Evolutionary conservation across 352 stramenopile species (phyloP), one percentile per base, ranked within the genome.

Genomic region (Phytophthora chlamydospora): DNA sequence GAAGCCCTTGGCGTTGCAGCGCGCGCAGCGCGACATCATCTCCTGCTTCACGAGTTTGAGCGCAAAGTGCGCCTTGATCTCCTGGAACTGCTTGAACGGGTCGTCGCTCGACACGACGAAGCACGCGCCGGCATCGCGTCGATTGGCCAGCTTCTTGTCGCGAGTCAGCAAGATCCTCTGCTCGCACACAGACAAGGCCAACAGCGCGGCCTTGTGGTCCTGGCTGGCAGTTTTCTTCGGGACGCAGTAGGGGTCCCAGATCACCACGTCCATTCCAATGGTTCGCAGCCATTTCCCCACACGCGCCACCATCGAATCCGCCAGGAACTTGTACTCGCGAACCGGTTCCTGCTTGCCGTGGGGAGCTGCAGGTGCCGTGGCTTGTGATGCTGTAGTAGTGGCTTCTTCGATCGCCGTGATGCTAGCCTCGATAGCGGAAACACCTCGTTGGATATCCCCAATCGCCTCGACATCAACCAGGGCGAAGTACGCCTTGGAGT

Each of bases 281-380:
- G 80, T 91, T 17, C 85, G 81, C 17, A 93, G 62, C 85, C 85
- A 93, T 24, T 85, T 80, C 6, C 78, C 80, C n/a, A 93, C 76
- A 13, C 84, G 79, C 8, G 66, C 80, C 7, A 90, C 68, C 85
- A 93, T 93, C 14, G 80, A 85, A 55, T 93, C 85, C 0, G 83
- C 85, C 0, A 93, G 56, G 45, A 93, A 93, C 29, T 83, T 87
- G 65, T 81, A 78, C 51, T 81, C 69, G 6, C 55, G 50, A 56
- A 54, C 45, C 17, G 31, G 6, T 10, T 46, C 47, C 4, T 24
- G 11, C 8, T 43, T 56, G 2, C 42, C 34, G 27, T 57, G 29
- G 12, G 14, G 24, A 46, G 9, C 19, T 42, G 6, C 41, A 34
- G 16, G 16, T 14, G 8, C 16, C n/a, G 43, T 43, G 17, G n/a